phyloP scores from a whole-genome alignment of 176 grass and related monocot species.

The Areca catechu region DNA sequence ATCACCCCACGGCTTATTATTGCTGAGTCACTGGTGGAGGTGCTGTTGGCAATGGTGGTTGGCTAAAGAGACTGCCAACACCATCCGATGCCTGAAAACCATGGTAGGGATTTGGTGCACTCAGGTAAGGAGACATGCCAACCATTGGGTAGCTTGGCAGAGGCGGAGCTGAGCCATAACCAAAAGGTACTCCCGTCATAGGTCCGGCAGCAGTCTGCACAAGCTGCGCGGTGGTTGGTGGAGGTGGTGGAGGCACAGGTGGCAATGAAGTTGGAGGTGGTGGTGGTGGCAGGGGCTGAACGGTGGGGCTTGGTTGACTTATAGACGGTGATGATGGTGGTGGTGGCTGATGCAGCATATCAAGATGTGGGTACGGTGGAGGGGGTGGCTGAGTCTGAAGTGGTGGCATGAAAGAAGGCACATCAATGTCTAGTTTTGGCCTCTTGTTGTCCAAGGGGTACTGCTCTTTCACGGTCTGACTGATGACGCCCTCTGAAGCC shows the following conservation, averaged over 20 bases:
- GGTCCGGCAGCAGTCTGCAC: constrained; percentile 28
- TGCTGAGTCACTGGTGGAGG: constrained; percentile 10
- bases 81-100: constrained; percentile 10
- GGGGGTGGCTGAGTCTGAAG: constrained; percentile 13
- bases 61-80: background rate
- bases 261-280: constrained; percentile 10
- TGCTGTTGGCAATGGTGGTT: constrained; percentile 13
- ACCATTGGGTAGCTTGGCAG: constrained; percentile 26
- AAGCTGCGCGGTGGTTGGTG: constrained; percentile 9
- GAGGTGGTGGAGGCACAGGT: constrained; percentile 6
- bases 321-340: constrained; percentile 31
- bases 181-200: constrained; percentile 27
- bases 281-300: constrained; percentile 8
- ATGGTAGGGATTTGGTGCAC: constrained; percentile 19
- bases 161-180: constrained; percentile 13
- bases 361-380: constrained; percentile 31
- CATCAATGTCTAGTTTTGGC: constrained; percentile 30
- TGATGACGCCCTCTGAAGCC: constrained; percentile 26
- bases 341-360: constrained; percentile 32
- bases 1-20: background rate
- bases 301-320: background rate
- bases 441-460: constrained; percentile 26
- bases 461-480: constrained; percentile 24
- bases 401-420: constrained; percentile 15
- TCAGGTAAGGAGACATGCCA: constrained; percentile 15